Conservation (phyloP, 768 basidiomycete genomes). For the Agrocybe praecox region DNA sequence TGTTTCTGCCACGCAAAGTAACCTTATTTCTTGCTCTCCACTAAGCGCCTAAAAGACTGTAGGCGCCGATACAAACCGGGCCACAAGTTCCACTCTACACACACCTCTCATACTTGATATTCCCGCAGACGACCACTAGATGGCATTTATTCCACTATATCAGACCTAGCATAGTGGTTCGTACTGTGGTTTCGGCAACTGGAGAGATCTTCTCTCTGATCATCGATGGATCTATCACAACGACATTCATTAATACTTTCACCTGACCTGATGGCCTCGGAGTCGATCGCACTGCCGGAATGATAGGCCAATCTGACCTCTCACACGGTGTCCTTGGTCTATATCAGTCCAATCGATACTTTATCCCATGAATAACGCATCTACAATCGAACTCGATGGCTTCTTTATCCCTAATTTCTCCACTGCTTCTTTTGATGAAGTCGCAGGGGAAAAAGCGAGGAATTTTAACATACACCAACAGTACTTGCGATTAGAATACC, state of each 20-base stretch:
- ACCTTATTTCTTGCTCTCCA: neutral
- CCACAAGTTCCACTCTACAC: constrained; percentile 6
- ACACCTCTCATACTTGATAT: neutral
- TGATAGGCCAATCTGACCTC: neutral
- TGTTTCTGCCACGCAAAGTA: too few species aligned
- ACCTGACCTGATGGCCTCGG: neutral
- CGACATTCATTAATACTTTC: constrained; percentile 16
- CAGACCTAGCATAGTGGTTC: constrained; percentile 22
- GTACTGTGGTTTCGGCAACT: constrained; percentile 15
- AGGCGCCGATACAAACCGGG: neutral
- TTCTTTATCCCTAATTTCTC: neutral
- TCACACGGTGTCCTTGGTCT: constrained; percentile 1
- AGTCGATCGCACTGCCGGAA: neutral
- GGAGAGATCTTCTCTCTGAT: constrained; percentile 20
- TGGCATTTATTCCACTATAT: too few species aligned
- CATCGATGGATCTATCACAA: constrained; percentile 19
- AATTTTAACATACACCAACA: too few species aligned
- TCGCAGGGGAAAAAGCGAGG: too few species aligned
- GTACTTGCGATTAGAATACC: too few species aligned
- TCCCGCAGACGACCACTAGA: neutral
- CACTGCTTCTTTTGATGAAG: too few species aligned
- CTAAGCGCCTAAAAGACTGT: neutral
- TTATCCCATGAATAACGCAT: neutral
- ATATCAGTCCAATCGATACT: neutral
- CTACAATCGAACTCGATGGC: neutral